phyloP scores from a whole-genome alignment of 441 rosid species.

The Croton setiger region DNA sequence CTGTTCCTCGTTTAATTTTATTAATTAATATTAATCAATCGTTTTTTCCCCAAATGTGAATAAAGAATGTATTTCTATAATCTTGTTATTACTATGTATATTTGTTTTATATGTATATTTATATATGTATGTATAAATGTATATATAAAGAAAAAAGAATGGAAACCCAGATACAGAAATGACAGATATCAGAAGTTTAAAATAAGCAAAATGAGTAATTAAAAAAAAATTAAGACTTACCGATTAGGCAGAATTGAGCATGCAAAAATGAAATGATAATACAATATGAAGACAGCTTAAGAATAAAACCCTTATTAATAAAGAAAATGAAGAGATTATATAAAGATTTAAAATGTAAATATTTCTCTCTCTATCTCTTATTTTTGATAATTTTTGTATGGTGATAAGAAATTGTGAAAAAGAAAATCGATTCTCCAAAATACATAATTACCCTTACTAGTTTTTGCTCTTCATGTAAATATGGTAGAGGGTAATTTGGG shows the following conservation, averaged over 20 bases:
- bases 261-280: slow-evolving; percentile 33
- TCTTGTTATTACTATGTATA: slow-evolving; percentile 4
- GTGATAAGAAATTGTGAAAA: slow-evolving; percentile 15
- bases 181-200: slow-evolving; percentile 29
- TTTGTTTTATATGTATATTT: background rate
- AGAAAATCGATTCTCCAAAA: slow-evolving; percentile 7
- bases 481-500: slow-evolving; percentile 16
- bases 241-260: slow-evolving; percentile 36
- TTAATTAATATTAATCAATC: no score
- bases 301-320: slow-evolving; percentile 25
- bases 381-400: slow-evolving; percentile 20
- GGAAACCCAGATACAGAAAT: slow-evolving; percentile 61
- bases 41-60: background rate
- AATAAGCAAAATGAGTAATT: slow-evolving; percentile 23
- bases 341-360: slow-evolving; percentile 1
- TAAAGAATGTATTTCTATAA: background rate
- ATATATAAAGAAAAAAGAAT: slow-evolving; percentile 1
- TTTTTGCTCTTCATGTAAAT: background rate
- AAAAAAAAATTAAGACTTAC: slow-evolving; percentile 31
- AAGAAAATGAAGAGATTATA: slow-evolving; percentile 19
- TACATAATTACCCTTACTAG: slow-evolving; percentile 15
- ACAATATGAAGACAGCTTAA: slow-evolving; percentile 24
- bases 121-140: no score
- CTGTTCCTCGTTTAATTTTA: slow-evolving; percentile 10
- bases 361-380: slow-evolving; percentile 12